These are phyloP conservation scores for Microsporum audouinii DNA, from an alignment of 2,329 filamentous ascomycete species.

Conservation along the genomic window DNA sequence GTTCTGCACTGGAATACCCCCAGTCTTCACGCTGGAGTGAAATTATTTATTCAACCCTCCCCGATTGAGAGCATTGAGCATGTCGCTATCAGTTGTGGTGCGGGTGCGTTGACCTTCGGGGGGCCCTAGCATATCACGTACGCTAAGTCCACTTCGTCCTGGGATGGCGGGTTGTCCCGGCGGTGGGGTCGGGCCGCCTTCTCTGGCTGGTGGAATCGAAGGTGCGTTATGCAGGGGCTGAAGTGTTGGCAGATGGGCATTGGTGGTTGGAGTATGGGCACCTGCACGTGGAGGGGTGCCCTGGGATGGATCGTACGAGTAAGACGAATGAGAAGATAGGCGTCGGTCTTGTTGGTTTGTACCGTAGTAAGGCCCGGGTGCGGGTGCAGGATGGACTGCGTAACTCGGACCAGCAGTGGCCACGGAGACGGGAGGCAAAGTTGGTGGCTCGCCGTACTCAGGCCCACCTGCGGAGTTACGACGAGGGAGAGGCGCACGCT, in stretches of 20 bases:
- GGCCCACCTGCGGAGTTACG: slow-evolving; percentile 36
- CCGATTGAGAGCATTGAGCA: slow-evolving; percentile 39
- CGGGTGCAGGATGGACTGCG: slow-evolving; percentile 25
- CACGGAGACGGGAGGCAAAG: slow-evolving; percentile 38
- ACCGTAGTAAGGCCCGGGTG: slow-evolving; percentile 30
- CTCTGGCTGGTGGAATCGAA: slow-evolving; percentile 18
- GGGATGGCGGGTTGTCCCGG: slow-evolving; percentile 28
- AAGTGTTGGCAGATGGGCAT: slow-evolving; percentile 26
- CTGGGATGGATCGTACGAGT: slow-evolving; percentile 32
- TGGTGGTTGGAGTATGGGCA: slow-evolving; percentile 17
- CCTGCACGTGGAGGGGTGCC: slow-evolving; percentile 31
- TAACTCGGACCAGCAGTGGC: slow-evolving; percentile 34
- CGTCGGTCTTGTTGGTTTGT: slow-evolving; percentile 30
- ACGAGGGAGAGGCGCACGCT: slow-evolving; percentile 30
- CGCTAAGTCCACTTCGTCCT: slow-evolving; percentile 35
- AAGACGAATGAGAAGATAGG: slow-evolving; percentile 35
- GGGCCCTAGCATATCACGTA: slow-evolving; percentile 39
- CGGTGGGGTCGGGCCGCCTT: slow-evolving; percentile 29
- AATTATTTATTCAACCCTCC: slow-evolving; percentile 26
- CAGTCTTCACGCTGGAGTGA: not conserved
- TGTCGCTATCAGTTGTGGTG: slow-evolving; percentile 39
- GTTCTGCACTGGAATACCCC: not conserved
- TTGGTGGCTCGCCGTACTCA: slow-evolving; percentile 38
- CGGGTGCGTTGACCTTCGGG: slow-evolving; percentile 29
- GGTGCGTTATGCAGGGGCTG: slow-evolving; percentile 23